Evolutionary conservation across 1,284 basidiomycete species (phyloP), one percentile per base, ranked within the genome.

Genomic region (Cryptococcus amylolentus): DNA sequence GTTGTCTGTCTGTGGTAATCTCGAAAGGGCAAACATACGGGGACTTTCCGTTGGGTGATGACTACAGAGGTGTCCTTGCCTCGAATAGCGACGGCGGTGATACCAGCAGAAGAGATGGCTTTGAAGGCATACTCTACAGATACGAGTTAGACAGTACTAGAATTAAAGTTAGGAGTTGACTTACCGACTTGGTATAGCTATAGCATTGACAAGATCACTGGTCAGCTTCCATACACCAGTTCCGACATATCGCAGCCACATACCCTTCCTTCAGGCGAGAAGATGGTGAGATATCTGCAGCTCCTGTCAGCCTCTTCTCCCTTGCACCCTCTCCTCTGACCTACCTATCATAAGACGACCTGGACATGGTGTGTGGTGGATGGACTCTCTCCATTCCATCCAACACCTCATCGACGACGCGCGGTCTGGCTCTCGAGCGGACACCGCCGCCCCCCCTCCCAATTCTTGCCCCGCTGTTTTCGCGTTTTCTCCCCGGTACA

Each of bases 31-130:
- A 13, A 16, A 79, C 81, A 48, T 70, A 97, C 94, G 26, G 95
- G 93, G 41, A 99, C 88, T 82, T 98, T 98, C 80, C 93, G 93
- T 81, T 99, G 96, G 10, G 94, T 97, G 69, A 97, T 92, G 42
- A 98, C 89, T 4, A 98, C 93, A 7, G 88, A 84, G 3, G 91
- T 94, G 72, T 98, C 94, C 78, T 91, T 91, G 23, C 96, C 96
- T 65, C 95, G 81, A 54, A 98, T 88, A 14, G 94, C 85, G 52
- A 99, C 84, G 6, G 94, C 86, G 3, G 96, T 98, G 69, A 98
- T 91, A 1, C 93, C 95, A 3, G 93, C 94, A 52, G 91, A 89
- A 60, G 91, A 91, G 78, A 98, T 98, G 49, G 96, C 96, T 79
- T 98, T 99, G 87, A 98, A 98, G 20, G 96, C 96, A 83, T 98